Evolutionary conservation across 2,329 filamentous ascomycete genomes (phyloP), one percentile per base, ranked within the genome.

Genomic region (Aspergillus carbonarius): DNA sequence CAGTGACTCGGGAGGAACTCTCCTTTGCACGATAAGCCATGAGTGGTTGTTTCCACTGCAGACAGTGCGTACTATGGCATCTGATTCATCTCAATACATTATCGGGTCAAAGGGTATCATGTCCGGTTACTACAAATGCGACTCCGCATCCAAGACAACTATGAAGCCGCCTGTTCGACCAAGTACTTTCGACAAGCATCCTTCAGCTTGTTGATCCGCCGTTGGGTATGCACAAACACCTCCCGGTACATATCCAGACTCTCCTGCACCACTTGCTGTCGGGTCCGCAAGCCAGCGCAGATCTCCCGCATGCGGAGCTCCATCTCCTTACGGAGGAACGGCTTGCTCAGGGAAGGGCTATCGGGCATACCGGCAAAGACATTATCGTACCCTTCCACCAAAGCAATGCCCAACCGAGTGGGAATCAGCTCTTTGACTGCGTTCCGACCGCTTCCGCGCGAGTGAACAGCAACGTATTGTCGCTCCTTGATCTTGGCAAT

Each of bases 261-360:
- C 74, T 96, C 88, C 55, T 87, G 83, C 42, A 99, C 83, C 48
- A 99, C 91, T 18, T 85, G 84, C 55, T 85, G 83, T 69, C 86
- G 88, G 34, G 88, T 90, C 63, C 87, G 89, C 53, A 85, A 87
- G 25, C 95, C 95, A 60, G 93, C 92, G 76, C 95, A 98, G 58
- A 99, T 97, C 58, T 91, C 91, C 73, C 93, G 95, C 93, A 99
- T 97, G 73, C 92, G 91, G 61, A 92, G 79, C 76, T 99, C 95
- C 92, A 97, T 97, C 81, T 99, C 92, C 76, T 98, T 98, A 57
- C 95, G 88, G 60, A 99, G 80, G 72, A 98, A 98, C 0, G 95
- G 95, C 76, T 98, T 98, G 73, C 92, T 91, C 52, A 99, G 83
- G 70, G 92, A 97, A 44, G 75, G 74, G 48, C 74, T 76, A 62